A percentile compares a stretch with the other conserved stretches of the same genome.
These are phyloP conservation scores for Priceomyces castillae DNA, from an alignment of 805 yeast genomes.

Conservation along the genomic window DNA sequence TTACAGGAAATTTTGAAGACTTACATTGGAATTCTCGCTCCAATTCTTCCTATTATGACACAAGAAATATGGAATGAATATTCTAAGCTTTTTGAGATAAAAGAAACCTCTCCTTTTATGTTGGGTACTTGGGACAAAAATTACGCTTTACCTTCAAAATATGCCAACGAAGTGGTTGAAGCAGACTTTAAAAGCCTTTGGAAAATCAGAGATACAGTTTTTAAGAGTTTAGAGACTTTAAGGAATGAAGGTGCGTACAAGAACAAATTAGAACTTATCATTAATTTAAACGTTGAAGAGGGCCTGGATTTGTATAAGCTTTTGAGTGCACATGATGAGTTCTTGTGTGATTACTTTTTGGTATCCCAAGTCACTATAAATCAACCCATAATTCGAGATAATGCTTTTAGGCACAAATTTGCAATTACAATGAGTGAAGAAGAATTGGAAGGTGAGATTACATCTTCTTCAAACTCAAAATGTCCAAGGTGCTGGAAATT, in stretches of 20 bases:
- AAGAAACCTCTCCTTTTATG: constrained; percentile 45
- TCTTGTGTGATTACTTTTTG: constrained; percentile 50
- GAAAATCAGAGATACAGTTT: constrained; percentile 47
- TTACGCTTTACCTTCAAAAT: constrained; percentile 31
- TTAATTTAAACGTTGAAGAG: constrained; percentile 29
- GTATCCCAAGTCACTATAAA: constrained; percentile 56
- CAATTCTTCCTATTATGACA: constrained; percentile 77
- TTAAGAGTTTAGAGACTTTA: constrained; percentile 54
- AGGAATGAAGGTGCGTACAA: constrained; percentile 50
- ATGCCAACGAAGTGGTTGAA: constrained; percentile 34
- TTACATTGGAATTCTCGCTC: constrained; percentile 68
- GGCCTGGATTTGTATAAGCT: constrained; percentile 12
- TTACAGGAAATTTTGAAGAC: constrained; percentile 55
- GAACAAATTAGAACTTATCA: constrained; percentile 58
- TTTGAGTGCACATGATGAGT: constrained; percentile 19
- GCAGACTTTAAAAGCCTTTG: constrained; percentile 46
- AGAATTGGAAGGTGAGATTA: constrained; percentile 33
- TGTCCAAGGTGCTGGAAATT: constrained; percentile 97
- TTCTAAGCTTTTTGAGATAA: constrained; percentile 26
- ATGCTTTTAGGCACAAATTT: constrained; percentile 17
- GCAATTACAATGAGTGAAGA: constrained; percentile 16
- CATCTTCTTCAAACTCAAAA: constrained; percentile 49
- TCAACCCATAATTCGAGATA: constrained; percentile 1
- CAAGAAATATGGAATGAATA: constrained; percentile 84
- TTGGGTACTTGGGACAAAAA: constrained; percentile 38